phyloP scores from a whole-genome alignment of 1,284 basidiomycete species.

The Ustilago bromivora region DNA sequence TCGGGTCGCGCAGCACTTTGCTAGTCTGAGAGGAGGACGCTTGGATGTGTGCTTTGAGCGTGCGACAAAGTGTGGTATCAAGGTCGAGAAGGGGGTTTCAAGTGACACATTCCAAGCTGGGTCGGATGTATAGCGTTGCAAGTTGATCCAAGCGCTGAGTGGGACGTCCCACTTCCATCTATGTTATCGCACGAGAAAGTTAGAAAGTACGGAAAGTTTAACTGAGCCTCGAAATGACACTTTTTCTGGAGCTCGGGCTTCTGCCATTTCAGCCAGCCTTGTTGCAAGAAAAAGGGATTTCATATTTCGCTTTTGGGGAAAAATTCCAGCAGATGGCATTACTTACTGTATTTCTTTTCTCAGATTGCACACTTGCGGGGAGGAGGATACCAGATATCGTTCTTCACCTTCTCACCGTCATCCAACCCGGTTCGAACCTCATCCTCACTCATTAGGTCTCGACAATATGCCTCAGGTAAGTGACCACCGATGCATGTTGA shows the following conservation, averaged over 20 bases:
- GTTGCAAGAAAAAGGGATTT: background rate
- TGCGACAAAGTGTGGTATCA: background rate
- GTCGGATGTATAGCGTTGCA: background rate
- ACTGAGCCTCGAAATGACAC: constrained; percentile 4
- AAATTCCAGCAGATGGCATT: constrained; percentile 7
- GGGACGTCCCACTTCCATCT: background rate
- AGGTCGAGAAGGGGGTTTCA: background rate
- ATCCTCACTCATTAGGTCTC: background rate
- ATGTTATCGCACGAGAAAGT: constrained; percentile 19
- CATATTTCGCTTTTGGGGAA: constrained; percentile 6
- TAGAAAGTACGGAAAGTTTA: background rate
- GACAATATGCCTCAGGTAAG: constrained; percentile 56
- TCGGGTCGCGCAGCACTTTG: background rate
- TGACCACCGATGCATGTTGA: background rate
- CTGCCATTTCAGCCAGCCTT: background rate
- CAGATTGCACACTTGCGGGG: background rate
- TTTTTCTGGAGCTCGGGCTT: constrained; percentile 10
- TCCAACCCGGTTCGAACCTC: constrained; percentile 9
- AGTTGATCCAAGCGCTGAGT: constrained; percentile 36
- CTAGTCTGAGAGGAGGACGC: background rate
- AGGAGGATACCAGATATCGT: constrained; percentile 1
- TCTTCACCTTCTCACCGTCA: constrained; percentile 7
- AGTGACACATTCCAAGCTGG: constrained; percentile 4
- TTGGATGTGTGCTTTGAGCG: background rate
- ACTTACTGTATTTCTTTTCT: background rate